Conservation (phyloP, 345 rosid genomes). For the Boechera retrofracta region DNA sequence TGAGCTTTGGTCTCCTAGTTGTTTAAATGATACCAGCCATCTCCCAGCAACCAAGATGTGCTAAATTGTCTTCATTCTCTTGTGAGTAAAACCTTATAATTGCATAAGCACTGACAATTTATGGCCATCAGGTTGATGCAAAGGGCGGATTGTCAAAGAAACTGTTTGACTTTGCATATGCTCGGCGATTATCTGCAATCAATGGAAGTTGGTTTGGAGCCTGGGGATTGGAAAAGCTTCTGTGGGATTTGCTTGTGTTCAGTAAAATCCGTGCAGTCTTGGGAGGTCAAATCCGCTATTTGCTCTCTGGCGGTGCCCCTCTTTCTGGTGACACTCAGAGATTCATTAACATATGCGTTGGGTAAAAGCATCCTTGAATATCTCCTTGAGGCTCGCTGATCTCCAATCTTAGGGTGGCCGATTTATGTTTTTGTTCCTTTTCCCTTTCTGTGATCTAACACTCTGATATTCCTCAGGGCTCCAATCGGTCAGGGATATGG, state of each 20-base stretch:
- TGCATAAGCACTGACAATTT: conserved; percentile 16
- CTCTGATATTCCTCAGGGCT: conserved; percentile 60
- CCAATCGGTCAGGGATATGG: conserved; percentile 99
- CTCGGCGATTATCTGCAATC: conserved; percentile 88
- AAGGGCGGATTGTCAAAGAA: conserved; percentile 82
- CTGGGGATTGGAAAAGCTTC: conserved; percentile 82
- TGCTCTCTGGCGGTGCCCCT: conserved; percentile 99
- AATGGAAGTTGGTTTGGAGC: conserved; percentile 98
- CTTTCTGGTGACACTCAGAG: conserved; percentile 96
- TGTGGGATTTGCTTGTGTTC: conserved; percentile 91
- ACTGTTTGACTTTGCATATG: conserved; percentile 88
- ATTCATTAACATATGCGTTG: conserved; percentile 96
- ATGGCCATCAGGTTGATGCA: conserved; percentile 70
- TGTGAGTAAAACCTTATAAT: background rate
- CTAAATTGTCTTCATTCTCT: conserved; percentile 2
- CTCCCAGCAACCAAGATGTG: conserved; percentile 16
- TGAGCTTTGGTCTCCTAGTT: conserved; percentile 17
- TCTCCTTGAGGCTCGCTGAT: conserved; percentile 30
- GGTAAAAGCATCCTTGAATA: conserved; percentile 59
- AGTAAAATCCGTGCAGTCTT: conserved; percentile 79
- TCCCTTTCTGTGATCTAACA: conserved; percentile 5
- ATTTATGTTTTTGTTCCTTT: background rate
- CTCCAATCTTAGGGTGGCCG: background rate
- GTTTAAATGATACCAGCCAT: background rate
- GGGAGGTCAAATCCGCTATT: conserved; percentile 90